Evolutionary conservation across 495 filamentous ascomycete species (phyloP), one percentile per base, ranked within the genome.

Genomic region (Neurospora terricola): DNA sequence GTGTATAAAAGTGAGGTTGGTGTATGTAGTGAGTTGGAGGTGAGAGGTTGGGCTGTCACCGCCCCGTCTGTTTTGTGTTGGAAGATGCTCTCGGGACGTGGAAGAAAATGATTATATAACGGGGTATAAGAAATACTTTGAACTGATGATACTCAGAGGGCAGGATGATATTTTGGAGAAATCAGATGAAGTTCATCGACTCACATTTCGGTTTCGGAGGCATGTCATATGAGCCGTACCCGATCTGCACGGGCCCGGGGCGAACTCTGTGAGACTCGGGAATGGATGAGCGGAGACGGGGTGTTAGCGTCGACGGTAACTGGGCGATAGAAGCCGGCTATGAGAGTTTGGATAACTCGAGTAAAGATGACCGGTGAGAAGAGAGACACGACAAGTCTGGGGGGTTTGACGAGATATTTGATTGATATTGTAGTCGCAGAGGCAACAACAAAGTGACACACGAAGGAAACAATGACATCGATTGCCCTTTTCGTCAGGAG

Each of bases 191-290:
- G 42, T 59, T 27, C 48, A 27, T 54, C 45, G 6, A 71, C 70
- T 73, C 54, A 77, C 76, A 72, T 77, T 75, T 72, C 45, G 72
- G 54, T 27, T 66, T 66, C 54, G 54, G 54, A 34, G 54, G 54
- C 54, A 66, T 66, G 54, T 66, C 54, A 8, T 66, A 34, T 66
- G 54, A 66, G 23, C 54, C 54, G 54, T 66, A 66, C 54, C 54
- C 27, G 54, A 66, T 66, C 54, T 66, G 54, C 54, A 66, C 54
- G 54, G 54, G 27, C 54, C 54, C 27, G 54, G 12, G 23, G 23
- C 3, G 6, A 62, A 62, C 54, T 30, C 54, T 62, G 54, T 30
- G 54, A 62, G 54, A 62, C 54, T 62, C 48, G 1, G 54, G 23
- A 62, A 62, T 62, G 23, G 54, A 62, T 7, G 54, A 62, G 54